Evolutionary conservation across 2,329 filamentous ascomycete species (phyloP).

Genomic region (Mycosphaerelloides madeirae): DNA sequence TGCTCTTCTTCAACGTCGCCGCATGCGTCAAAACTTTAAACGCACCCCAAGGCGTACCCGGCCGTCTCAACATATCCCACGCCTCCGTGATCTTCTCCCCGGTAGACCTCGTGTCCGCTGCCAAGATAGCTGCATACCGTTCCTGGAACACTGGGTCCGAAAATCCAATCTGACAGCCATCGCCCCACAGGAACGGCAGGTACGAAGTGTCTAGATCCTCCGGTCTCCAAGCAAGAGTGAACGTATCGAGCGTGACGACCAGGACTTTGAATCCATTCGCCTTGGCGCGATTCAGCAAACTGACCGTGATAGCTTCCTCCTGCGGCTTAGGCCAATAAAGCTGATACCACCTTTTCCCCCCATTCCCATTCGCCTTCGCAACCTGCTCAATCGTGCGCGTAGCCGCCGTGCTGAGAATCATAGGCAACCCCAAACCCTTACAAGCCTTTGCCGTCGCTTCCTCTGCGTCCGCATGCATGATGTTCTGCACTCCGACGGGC

Average conservation of each 20-base stretch:
- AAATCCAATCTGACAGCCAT: constrained; percentile 50
- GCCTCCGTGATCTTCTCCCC: constrained; percentile 34
- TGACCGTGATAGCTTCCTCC: constrained; percentile 58
- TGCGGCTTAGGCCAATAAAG: constrained; percentile 62
- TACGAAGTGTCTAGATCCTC: constrained; percentile 24
- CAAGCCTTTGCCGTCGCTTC: constrained; percentile 60
- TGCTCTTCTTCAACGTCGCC: constrained; percentile 32
- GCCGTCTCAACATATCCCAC: constrained; percentile 35
- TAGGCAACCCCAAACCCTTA: constrained; percentile 57
- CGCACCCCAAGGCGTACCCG: constrained; percentile 32
- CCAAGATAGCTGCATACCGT: constrained; percentile 41
- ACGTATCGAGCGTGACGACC: constrained; percentile 70
- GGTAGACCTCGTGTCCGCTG: constrained; percentile 29
- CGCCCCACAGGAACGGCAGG: constrained; percentile 37
- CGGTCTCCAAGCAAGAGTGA: constrained; percentile 64
- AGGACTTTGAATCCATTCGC: constrained; percentile 59
- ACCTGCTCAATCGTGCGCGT: constrained; percentile 63
- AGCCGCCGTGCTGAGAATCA: constrained; percentile 62
- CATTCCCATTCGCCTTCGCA: constrained; percentile 51
- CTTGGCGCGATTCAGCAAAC: constrained; percentile 59
- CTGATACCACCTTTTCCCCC: constrained; percentile 43
- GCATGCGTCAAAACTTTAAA: constrained; percentile 33
- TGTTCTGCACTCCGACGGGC: constrained; percentile 64
- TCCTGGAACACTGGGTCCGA: constrained; percentile 56
- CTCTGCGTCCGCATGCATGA: constrained; percentile 64